phyloP scores from a whole-genome alignment of 169 alveolate species.

The Plasmodium vivax region DNA sequence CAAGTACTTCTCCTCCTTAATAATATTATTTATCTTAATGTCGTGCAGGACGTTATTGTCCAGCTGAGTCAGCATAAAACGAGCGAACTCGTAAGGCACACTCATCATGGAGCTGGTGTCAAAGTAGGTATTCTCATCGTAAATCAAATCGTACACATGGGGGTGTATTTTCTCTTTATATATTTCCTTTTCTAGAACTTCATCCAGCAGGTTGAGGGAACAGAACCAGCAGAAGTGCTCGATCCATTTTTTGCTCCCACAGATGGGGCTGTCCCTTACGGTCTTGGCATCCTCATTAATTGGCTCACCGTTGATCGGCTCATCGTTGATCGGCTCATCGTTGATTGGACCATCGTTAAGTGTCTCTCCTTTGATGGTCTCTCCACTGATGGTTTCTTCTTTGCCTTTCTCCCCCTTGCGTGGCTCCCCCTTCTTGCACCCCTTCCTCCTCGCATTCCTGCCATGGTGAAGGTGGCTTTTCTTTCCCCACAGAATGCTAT shows the following conservation, averaged over 20 bases:
- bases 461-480: neutral
- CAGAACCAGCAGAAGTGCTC: slow-evolving; percentile 64
- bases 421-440: neutral
- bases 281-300: neutral
- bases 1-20: slow-evolving; percentile 56
- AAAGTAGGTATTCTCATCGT: slow-evolving; percentile 59
- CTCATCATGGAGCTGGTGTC: slow-evolving; percentile 72
- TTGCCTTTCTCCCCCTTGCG: neutral
- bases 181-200: slow-evolving; percentile 63
- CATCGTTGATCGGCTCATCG: no score
- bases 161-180: slow-evolving; percentile 57
- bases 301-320: neutral
- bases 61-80: slow-evolving; percentile 47
- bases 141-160: slow-evolving; percentile 48
- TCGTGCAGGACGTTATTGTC: slow-evolving; percentile 13
- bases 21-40: slow-evolving; percentile 58
- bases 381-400: neutral
- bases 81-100: slow-evolving; percentile 63
- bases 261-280: neutral
- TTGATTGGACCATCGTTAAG: no score
- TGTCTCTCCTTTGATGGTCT: neutral
- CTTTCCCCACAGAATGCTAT: neutral
- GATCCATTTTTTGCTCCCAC: slow-evolving; percentile 51
- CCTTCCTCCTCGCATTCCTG: neutral
- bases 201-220: slow-evolving; percentile 59